Percentiles rank a stretch among this genome's conserved stretches.
Evolutionary conservation across 2,329 filamentous ascomycete genomes (phyloP).

Genomic region (Fusarium cyanostomum): DNA sequence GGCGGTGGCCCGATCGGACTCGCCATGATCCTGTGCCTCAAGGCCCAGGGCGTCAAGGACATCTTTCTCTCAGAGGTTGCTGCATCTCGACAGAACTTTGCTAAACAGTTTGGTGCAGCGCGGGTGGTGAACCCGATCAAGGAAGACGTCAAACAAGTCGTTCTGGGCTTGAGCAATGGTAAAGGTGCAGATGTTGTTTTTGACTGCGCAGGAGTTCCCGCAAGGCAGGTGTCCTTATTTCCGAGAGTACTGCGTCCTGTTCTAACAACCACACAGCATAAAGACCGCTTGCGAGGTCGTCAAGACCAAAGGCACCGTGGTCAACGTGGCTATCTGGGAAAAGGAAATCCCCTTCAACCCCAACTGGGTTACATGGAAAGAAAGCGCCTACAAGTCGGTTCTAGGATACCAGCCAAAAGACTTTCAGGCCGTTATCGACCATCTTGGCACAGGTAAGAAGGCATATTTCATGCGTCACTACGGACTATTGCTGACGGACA

Average conservation of each 20-base stretch:
- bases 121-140: conserved; percentile 52
- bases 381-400: conserved; percentile 40
- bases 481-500: conserved; percentile 11
- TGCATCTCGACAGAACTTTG: conserved; percentile 53
- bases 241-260: accelerated
- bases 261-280: conserved; percentile 16
- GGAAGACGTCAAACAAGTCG: conserved; percentile 58
- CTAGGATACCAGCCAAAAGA: conserved; percentile 49
- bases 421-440: conserved; percentile 65
- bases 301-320: conserved; percentile 63
- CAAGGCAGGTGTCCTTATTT: conserved; percentile 16
- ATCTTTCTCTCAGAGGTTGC: conserved; percentile 60
- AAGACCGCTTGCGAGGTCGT: conserved; percentile 58
- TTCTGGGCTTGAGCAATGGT: conserved; percentile 57
- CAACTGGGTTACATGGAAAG: conserved; percentile 42
- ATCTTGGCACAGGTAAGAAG: conserved; percentile 29
- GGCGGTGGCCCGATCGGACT: conserved; percentile 62
- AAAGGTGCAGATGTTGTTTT: conserved; percentile 67
- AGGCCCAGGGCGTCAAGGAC: conserved; percentile 57
- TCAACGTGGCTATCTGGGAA: conserved; percentile 74
- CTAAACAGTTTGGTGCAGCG: conserved; percentile 56
- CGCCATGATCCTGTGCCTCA: conserved; percentile 57
- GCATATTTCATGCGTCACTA: too few species aligned
- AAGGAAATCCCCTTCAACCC: conserved; percentile 46
- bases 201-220: conserved; percentile 67